Base-by-base conservation (phyloP, 1,139 yeast species). In the Candida freyschussii region DNA sequence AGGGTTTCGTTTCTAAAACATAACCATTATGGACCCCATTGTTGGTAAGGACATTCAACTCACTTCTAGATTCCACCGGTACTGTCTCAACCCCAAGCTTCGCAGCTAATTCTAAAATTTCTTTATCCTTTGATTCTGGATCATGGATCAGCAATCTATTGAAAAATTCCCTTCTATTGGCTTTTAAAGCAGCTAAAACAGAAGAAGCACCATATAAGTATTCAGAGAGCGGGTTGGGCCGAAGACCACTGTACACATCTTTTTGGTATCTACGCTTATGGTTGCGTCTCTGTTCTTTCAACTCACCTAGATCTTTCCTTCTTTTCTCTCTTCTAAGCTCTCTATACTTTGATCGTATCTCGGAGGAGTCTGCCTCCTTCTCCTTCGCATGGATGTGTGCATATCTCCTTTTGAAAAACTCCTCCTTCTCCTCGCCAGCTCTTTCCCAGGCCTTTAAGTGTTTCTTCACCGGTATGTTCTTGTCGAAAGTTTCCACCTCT, bases 11-110 rank as follows among this genome's bases (percentile, higher is more conserved):
- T 49, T 81, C 86, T 31, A 85, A 53, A 1, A 82, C 91, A 18
- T 79, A 68, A 7, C 94, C 93, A 55, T 87, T 87, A 58, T 87
- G 96, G 10, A 84, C 86, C 3, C 79, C 91, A 48, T 78, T 74
- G 24, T 72, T 67, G 19, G 86, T 70, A 44, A 85, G 53, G 7
- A 63, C 55, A 48, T 82, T 80, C 44, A 87, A 58, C 21, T 72
- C 77, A 44, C 72, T 73, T 48, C 75, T 77, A 28, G 69, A 58
- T 4, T 65, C 67, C 17, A 64, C 67, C 19, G 56, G 56, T 28
- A 63, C 67, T 2, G 72, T 54, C 27, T 60, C 59, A 5, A 79
- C 54, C 0, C 75, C 72, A 32, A 49, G 52, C 19, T 62, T 59
- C 32, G 64, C 60, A 1, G 84, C 81, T 24, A 74, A 48, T 24